phyloP scores from a whole-genome alignment of 192 early-diverging fungal genomes.

The Spizellomyces sp. region DNA sequence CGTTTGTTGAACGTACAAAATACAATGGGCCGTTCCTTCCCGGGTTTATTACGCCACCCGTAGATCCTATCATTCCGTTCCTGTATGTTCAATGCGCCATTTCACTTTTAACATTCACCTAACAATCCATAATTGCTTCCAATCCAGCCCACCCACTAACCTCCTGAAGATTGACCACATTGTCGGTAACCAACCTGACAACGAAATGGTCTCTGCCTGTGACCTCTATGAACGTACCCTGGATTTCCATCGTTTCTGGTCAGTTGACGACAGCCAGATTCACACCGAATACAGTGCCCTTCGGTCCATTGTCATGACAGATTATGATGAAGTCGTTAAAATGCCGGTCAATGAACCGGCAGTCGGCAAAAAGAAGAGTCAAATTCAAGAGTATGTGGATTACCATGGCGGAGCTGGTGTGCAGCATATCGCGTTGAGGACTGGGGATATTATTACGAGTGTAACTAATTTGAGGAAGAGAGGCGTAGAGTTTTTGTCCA shows the following conservation, averaged over 20 bases:
- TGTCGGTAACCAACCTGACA: constrained; percentile 94
- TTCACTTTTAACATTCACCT: constrained; percentile 4
- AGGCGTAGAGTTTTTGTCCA: constrained; percentile 87
- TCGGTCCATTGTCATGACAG: constrained; percentile 94
- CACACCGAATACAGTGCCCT: constrained; percentile 94
- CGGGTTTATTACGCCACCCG: constrained; percentile 53
- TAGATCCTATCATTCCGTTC: constrained; percentile 41
- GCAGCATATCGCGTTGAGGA: constrained; percentile 92
- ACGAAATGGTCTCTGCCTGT: constrained; percentile 82
- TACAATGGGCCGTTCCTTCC: constrained; percentile 92
- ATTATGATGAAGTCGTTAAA: constrained; percentile 87
- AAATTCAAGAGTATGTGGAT: constrained; percentile 92
- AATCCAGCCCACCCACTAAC: constrained; percentile 58
- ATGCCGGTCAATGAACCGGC: constrained; percentile 99
- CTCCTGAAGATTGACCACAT: constrained; percentile 87
- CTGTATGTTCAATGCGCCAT: constrained; percentile 26
- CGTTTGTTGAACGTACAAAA: constrained; percentile 79
- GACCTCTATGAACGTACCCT: constrained; percentile 88
- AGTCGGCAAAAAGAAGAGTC: constrained; percentile 87
- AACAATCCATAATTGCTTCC: constrained; percentile 25
- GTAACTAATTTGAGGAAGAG: constrained; percentile 80
- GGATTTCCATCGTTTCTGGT: constrained; percentile 99
- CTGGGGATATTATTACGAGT: constrained; percentile 80
- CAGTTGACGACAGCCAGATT: constrained; percentile 95
- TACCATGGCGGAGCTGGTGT: constrained; percentile 71